These are phyloP conservation scores for Puccinia hordei DNA, from an alignment of 1,284 basidiomycete species.

Conservation along the genomic window DNA sequence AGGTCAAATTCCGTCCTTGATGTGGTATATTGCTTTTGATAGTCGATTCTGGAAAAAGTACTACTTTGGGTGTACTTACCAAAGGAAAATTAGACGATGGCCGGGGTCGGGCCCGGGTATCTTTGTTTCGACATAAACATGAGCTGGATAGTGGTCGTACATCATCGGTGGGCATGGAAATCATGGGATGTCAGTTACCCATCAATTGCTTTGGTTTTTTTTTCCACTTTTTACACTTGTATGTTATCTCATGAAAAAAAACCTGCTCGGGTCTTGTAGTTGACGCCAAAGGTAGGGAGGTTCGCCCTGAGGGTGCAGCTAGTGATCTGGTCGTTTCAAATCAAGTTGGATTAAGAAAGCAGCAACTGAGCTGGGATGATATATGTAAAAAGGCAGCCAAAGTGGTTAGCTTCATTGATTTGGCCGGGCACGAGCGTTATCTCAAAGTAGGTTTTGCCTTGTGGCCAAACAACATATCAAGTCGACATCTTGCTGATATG, in stretches of 20 bases:
- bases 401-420: constrained; percentile 85
- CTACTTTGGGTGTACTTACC: constrained; percentile 57
- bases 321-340: constrained; percentile 22
- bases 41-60: constrained; percentile 51
- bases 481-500: background rate
- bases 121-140: constrained; percentile 93
- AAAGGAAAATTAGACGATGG: constrained; percentile 89
- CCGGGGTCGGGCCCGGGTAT: constrained; percentile 85
- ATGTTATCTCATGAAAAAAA: background rate
- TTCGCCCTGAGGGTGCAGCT: constrained; percentile 65
- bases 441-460: constrained; percentile 61
- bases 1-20: background rate
- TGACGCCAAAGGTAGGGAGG: constrained; percentile 65
- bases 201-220: background rate
- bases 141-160: constrained; percentile 95
- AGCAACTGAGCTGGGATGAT: constrained; percentile 92
- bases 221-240: background rate
- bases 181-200: constrained; percentile 59
- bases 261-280: background rate
- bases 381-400: constrained; percentile 89
- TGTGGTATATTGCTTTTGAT: constrained; percentile 65
- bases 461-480: background rate
- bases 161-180: constrained; percentile 93
- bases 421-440: constrained; percentile 87
- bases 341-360: constrained; percentile 60